Evolutionary conservation across 192 early-diverging fungal genomes (phyloP), one percentile per base, ranked within the genome.

Genomic region (Coemansia sp.): DNA sequence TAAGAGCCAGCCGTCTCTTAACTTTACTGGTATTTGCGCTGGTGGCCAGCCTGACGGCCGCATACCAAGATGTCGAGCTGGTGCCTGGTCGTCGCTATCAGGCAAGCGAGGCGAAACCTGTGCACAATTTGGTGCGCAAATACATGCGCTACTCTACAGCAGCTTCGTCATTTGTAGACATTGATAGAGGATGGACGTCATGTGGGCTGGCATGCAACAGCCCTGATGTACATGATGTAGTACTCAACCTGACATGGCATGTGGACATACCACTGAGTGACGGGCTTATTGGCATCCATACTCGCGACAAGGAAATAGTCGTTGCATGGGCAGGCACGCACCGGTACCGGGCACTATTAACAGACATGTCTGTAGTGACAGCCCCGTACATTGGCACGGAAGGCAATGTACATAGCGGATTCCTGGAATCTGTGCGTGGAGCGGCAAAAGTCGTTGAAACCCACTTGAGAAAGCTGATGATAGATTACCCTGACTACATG

Each of bases 131-230:
- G 22, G 63, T 83, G 44, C 75, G 70, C 49, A 76, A 76, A 41
- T 83, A 83, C 70, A 83, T 83, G 80, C 80, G 80, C 41, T 83
- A 78, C 46, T 71, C 80, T 34, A 83, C 75, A 33, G 80, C 80
- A 38, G 80, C 80, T 34, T 65, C 80, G 4, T 74, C 80, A 29
- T 78, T 83, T 65, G 80, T 83, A 16, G 80, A 83, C 27, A 52
- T 78, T 44, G 49, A 68, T 1, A 44, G 40, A 5, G 80, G 80
- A 1, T 83, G 80, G 80, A 27, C 65, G 3, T 74, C 72, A 16
- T 83, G 80, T 20, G 80, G 80, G 24, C 39, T 71, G 40, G 80
- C 80, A 18, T 83, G 80, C 44, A 68, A 55, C 46, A 77, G 72
- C 66, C 72, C 69, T 3, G 80, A 83, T 57, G 75, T 83, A n/a